Evolutionary conservation across 2,329 filamentous ascomycete genomes (phyloP).

Genomic region (Curvularia lunata): DNA sequence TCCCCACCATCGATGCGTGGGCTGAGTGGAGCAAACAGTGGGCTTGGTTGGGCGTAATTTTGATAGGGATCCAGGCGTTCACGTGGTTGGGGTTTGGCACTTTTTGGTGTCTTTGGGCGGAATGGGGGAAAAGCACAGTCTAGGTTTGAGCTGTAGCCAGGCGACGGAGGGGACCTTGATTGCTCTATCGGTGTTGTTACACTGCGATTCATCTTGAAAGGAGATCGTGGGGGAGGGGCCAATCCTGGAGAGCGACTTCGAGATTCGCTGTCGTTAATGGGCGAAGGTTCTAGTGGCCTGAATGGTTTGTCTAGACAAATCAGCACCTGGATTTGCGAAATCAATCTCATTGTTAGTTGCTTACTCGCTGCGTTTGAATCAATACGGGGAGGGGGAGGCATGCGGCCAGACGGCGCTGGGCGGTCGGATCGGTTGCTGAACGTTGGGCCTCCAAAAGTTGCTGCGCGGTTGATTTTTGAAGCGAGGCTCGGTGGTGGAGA

Average conservation of each 20-base stretch:
- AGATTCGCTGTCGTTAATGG: conserved; percentile 34
- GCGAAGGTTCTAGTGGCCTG: conserved; percentile 33
- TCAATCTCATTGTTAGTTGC: conserved; percentile 34
- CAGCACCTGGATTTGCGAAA: conserved; percentile 13
- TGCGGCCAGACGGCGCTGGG: conserved; percentile 52
- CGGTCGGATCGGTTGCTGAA: conserved; percentile 37
- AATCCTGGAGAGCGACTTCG: conserved; percentile 34
- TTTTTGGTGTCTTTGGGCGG: conserved; percentile 50
- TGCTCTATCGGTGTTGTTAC: conserved; percentile 46
- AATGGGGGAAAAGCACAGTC: conserved; percentile 63
- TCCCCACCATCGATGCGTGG: conserved; percentile 53
- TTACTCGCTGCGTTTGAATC: conserved; percentile 65
- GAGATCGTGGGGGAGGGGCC: conserved; percentile 31
- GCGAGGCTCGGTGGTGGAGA: conserved; percentile 14
- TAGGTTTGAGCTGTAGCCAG: conserved; percentile 45
- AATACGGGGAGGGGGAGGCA: conserved; percentile 60
- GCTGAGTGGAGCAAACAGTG: conserved; percentile 57
- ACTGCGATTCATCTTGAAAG: conserved; percentile 44
- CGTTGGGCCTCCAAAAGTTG: conserved; percentile 38
- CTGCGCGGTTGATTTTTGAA: conserved; percentile 42
- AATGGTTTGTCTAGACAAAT: conserved; percentile 47
- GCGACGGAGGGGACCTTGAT: conserved; percentile 41
- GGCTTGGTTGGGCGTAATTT: conserved; percentile 42
- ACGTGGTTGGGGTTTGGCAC: conserved; percentile 27
- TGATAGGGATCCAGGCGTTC: conserved; percentile 38